A percentile compares a stretch with the other conserved stretches of the same genome.
phyloP scores from a whole-genome alignment of 2,329 filamentous ascomycete species.

The Orbilia javanica region DNA sequence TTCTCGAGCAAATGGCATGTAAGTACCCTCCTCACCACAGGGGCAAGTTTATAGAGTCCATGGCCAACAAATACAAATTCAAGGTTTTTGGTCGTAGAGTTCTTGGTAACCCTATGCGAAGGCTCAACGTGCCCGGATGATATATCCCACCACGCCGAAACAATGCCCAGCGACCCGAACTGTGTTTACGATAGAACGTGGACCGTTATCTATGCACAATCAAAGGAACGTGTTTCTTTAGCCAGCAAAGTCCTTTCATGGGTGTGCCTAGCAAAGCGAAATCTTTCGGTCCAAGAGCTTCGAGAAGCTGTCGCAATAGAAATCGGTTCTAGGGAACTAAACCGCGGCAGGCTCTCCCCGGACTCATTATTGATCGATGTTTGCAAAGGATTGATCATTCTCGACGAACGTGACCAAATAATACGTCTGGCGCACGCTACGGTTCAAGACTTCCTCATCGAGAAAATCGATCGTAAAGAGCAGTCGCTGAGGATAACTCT shows the following conservation, averaged over 20 bases:
- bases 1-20: conserved; percentile 1
- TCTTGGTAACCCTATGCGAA: neutral
- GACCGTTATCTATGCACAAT: neutral
- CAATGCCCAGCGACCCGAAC: neutral
- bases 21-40: neutral
- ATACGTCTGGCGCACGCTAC: neutral
- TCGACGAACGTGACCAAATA: neutral
- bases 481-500: neutral
- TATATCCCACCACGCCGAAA: neutral
- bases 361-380: neutral
- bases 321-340: neutral
- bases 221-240: neutral
- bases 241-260: neutral
- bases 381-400: conserved; percentile 1
- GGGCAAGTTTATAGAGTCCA: neutral
- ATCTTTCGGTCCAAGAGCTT: neutral
- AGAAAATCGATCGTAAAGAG: conserved; percentile 6
- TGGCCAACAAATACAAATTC: neutral
- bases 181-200: neutral
- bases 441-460: neutral
- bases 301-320: neutral
- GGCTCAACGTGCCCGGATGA: neutral
- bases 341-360: neutral
- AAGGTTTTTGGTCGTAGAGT: neutral
- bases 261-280: conserved; percentile 1